Evolutionary conservation across 179 eudicot genomes (phyloP).

Genomic region (Beta lomatogona): DNA sequence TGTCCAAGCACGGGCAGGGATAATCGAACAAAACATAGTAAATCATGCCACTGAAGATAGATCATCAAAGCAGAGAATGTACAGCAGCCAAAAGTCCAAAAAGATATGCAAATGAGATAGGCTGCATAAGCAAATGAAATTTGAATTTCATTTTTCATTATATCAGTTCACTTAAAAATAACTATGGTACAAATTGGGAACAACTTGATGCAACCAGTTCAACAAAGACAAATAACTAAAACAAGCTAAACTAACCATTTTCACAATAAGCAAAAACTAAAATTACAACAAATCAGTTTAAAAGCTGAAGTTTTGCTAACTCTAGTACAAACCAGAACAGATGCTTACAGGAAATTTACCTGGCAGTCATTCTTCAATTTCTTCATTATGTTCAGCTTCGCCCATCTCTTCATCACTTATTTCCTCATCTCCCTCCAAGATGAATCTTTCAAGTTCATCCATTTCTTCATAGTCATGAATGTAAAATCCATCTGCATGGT

Average conservation of each 20-base stretch:
- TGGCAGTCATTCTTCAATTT: constrained; percentile 24
- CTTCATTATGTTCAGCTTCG: constrained; percentile 35
- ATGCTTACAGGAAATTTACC: constrained; percentile 1
- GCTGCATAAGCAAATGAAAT: background rate
- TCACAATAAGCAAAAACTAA: background rate
- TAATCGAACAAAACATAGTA: background rate
- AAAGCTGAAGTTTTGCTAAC: background rate
- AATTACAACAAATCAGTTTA: background rate
- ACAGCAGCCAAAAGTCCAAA: background rate
- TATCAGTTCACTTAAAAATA: background rate
- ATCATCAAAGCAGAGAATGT: background rate
- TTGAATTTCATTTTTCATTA: background rate
- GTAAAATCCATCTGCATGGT: constrained; percentile 60
- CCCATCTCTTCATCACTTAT: constrained; percentile 40
- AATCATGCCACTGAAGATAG: background rate
- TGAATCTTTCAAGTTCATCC: constrained; percentile 86
- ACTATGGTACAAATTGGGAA: constrained; percentile 7
- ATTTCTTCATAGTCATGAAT: constrained; percentile 74
- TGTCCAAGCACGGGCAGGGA: background rate
- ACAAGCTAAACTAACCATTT: background rate
- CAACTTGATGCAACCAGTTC: background rate
- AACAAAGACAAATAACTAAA: background rate
- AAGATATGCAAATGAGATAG: background rate
- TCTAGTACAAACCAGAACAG: constrained; percentile 10
- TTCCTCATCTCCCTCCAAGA: constrained; percentile 62